Percentiles rank a stretch among this genome's conserved stretches.
Evolutionary conservation across 768 basidiomycete species (phyloP).

Genomic region (Phallus indusiatus): DNA sequence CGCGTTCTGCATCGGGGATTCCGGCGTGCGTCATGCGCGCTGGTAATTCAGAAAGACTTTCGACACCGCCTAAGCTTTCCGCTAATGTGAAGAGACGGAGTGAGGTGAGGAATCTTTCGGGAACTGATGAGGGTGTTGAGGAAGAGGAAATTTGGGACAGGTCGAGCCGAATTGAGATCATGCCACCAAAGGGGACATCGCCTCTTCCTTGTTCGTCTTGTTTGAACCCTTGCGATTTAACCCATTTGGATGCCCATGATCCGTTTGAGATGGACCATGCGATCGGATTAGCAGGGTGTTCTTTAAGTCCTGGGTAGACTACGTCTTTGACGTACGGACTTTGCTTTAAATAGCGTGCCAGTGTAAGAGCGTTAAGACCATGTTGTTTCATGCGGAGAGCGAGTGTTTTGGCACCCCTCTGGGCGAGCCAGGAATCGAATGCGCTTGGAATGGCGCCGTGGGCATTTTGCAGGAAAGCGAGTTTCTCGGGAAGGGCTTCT

Average conservation of each 20-base stretch:
- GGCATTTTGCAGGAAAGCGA: slow-evolving; percentile 87
- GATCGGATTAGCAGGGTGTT: slow-evolving; percentile 54
- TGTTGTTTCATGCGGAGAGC: slow-evolving; percentile 82
- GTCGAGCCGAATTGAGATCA: slow-evolving; percentile 63
- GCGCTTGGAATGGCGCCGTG: slow-evolving; percentile 77
- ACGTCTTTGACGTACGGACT: slow-evolving; percentile 65
- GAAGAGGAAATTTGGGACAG: slow-evolving; percentile 27
- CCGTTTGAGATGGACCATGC: slow-evolving; percentile 51
- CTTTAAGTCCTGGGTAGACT: slow-evolving; percentile 74
- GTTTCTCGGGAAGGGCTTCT: slow-evolving; percentile 33
- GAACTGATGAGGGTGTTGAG: slow-evolving; percentile 16
- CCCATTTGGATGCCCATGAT: slow-evolving; percentile 49
- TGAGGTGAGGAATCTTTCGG: slow-evolving; percentile 57
- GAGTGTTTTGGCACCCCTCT: slow-evolving; percentile 87
- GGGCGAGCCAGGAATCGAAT: slow-evolving; percentile 84
- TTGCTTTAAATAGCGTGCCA: slow-evolving; percentile 53
- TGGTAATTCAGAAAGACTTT: slow-evolving; percentile 83
- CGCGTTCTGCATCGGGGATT: slow-evolving; percentile 60
- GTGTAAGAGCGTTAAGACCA: slow-evolving; percentile 68
- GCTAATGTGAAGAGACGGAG: slow-evolving; percentile 70
- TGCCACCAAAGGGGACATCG: slow-evolving; percentile 86
- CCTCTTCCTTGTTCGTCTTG: slow-evolving; percentile 9
- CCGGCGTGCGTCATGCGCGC: slow-evolving; percentile 83
- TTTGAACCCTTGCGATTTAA: slow-evolving; percentile 15
- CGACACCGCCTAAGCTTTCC: slow-evolving; percentile 86